phyloP scores from a whole-genome alignment of 768 basidiomycete genomes.

The Serendipita vermifera region DNA sequence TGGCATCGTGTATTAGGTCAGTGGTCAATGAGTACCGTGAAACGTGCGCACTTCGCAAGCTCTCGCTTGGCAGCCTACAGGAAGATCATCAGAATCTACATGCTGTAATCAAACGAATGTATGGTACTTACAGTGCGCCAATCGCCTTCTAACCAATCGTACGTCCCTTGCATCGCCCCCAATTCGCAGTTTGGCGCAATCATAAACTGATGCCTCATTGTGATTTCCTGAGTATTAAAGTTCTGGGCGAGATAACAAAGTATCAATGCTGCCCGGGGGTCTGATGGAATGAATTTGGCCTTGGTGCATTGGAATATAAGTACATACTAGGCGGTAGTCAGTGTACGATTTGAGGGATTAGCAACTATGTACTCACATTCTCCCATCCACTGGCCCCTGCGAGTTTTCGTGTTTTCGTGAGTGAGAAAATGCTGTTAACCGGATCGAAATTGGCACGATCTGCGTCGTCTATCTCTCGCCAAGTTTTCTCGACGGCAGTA shows the following conservation, averaged over 20 bases:
- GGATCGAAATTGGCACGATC: not conserved
- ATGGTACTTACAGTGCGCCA: not conserved
- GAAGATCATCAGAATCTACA: not conserved
- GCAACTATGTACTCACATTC: not conserved
- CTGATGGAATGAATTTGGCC: not conserved
- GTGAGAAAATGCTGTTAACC: not conserved
- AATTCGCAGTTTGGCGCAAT: not conserved
- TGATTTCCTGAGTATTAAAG: not conserved
- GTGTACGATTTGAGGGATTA: not conserved
- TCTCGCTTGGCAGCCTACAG: not conserved
- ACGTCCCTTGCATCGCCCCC: not conserved
- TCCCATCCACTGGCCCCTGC: conserved; percentile 1
- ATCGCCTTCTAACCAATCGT: conserved; percentile 7
- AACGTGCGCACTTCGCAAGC: not conserved
- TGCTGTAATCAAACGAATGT: not conserved
- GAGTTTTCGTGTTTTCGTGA: not conserved
- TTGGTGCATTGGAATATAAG: not conserved
- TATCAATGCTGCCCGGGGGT: not conserved
- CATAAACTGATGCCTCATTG: conserved; percentile 2
- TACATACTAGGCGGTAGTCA: not conserved
- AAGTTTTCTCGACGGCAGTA: not conserved
- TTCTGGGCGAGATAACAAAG: not conserved
- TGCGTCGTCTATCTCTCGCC: not conserved
- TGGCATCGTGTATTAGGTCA: not conserved
- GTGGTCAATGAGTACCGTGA: not conserved